phyloP scores from a whole-genome alignment of 257 asterid species.

The Leonotis leonurus region DNA sequence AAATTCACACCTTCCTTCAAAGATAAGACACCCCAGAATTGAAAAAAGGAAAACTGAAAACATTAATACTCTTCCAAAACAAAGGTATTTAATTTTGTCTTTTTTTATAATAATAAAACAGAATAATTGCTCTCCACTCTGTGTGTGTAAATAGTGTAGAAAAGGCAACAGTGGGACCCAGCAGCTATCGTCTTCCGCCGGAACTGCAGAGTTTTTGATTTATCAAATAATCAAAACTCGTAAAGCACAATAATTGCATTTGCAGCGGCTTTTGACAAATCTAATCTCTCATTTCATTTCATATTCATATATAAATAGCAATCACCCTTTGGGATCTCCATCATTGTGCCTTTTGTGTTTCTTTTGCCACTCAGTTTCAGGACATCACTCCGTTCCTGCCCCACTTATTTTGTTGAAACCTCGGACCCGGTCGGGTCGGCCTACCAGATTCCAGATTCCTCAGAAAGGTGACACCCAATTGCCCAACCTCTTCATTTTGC shows the following conservation, averaged over 20 bases:
- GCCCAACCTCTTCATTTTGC: neutral
- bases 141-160: no score
- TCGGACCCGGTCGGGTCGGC: constrained; percentile 17
- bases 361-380: neutral
- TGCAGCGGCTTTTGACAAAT: constrained; percentile 18
- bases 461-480: constrained; percentile 7
- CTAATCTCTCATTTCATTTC: no score
- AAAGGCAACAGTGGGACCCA: neutral
- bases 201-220: neutral
- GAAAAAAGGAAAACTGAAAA: neutral
- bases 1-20: no score
- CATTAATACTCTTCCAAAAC: neutral
- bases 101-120: neutral
- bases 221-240: neutral
- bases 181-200: neutral
- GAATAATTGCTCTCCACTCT: neutral
- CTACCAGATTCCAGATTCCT: constrained; percentile 21
- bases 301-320: neutral
- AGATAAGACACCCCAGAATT: neutral
- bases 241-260: constrained; percentile 18
- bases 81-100: neutral
- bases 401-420: constrained; percentile 10
- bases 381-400: constrained; percentile 10
- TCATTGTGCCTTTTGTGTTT: neutral
- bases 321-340: constrained; percentile 6